These are phyloP conservation scores for Diplocarpon rosae DNA, from an alignment of 2,329 filamentous ascomycete genomes.

Conservation along the genomic window DNA sequence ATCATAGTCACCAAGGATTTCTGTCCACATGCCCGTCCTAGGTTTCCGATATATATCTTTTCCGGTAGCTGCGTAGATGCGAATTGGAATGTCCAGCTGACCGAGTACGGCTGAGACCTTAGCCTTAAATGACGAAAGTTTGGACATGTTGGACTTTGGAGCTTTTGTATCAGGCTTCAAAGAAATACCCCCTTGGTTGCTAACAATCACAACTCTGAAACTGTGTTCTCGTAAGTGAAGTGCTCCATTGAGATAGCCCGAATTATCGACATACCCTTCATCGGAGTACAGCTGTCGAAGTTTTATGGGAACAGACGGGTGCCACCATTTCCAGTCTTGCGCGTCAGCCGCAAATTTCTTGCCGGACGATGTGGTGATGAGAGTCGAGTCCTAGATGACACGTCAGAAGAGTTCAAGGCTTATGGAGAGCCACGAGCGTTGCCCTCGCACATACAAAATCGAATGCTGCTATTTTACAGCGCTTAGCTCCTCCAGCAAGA, in stretches of 20 bases:
- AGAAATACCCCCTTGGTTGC: conserved; percentile 78
- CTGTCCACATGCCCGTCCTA: conserved; percentile 76
- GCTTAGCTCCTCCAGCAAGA: conserved; percentile 24
- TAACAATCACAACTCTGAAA: conserved; percentile 68
- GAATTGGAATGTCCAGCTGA: conserved; percentile 63
- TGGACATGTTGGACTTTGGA: conserved; percentile 54
- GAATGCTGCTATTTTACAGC: conserved; percentile 58
- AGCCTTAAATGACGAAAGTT: conserved; percentile 69
- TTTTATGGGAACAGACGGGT: conserved; percentile 53
- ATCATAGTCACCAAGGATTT: conserved; percentile 42
- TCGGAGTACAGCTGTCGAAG: conserved; percentile 54
- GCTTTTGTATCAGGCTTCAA: conserved; percentile 63
- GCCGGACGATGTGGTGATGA: conserved; percentile 71
- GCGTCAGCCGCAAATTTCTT: conserved; percentile 63
- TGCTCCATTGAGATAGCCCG: background rate
- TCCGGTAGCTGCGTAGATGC: conserved; percentile 75
- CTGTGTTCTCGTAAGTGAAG: conserved; percentile 30
- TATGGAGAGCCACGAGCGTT: background rate
- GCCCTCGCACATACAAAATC: conserved; percentile 41
- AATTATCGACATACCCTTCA: conserved; percentile 44
- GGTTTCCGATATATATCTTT: conserved; percentile 82
- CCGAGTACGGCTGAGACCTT: conserved; percentile 62
- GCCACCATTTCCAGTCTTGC: conserved; percentile 93
- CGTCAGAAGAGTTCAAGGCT: background rate
- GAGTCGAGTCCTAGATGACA: conserved; percentile 62